phyloP scores from a whole-genome alignment of 163 green algal species.

The Chlamydomonas reinhardtii region DNA sequence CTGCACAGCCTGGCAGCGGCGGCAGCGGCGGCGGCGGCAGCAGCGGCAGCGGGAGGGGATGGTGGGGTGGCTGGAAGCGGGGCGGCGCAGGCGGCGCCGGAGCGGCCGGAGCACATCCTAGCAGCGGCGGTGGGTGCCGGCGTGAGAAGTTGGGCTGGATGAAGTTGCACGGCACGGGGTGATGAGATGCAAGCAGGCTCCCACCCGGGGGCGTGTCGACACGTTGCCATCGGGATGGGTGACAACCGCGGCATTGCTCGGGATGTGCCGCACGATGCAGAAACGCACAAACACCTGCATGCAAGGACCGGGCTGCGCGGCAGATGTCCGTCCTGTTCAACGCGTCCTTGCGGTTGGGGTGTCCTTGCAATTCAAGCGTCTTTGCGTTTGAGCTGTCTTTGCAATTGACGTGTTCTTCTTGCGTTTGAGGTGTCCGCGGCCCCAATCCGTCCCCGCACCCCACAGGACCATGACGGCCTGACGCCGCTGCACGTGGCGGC shows the following conservation, averaged over 20 bases:
- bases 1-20: neutral
- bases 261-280: no score
- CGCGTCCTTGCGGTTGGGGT: neutral
- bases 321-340: neutral
- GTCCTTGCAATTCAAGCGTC: no score
- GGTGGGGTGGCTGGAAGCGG: neutral
- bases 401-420: no score
- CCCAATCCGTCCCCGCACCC: neutral
- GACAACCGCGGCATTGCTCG: no score
- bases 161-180: no score
- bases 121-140: constrained; percentile 47
- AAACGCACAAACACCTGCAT: no score
- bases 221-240: no score
- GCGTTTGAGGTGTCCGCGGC: no score
- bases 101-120: constrained; percentile 47
- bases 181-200: no score
- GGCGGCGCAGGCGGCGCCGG: constrained; percentile 32
- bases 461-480: constrained; percentile 81
- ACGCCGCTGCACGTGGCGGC: constrained; percentile 81
- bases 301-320: no score
- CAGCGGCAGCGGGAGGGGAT: neutral
- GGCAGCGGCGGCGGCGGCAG: neutral
- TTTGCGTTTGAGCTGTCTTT: no score
- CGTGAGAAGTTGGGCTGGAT: neutral
- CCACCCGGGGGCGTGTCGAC: no score